A percentile compares a stretch with the other conserved stretches of the same genome.
Conservation (phyloP, 2,329 filamentous ascomycete species). For the Esteya vermicola region DNA sequence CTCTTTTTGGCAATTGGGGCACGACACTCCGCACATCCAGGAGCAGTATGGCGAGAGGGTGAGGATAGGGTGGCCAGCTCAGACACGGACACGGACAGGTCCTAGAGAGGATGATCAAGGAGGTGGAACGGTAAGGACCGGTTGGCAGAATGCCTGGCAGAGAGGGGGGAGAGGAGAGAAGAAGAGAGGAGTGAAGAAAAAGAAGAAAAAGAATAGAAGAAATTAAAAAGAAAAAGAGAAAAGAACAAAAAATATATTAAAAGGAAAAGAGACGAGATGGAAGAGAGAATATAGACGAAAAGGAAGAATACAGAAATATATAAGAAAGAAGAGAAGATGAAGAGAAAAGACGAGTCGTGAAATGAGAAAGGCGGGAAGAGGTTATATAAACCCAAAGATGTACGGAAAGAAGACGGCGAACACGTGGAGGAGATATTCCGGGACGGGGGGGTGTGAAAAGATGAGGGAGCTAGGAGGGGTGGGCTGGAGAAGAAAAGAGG, state of each 20-base stretch:
- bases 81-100: neutral
- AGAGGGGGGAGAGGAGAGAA: neutral
- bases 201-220: neutral
- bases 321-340: neutral
- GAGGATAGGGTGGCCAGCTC: too few relatives aligned
- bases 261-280: neutral
- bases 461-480: too few relatives aligned
- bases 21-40: neutral
- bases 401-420: too few relatives aligned
- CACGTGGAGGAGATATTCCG: too few relatives aligned
- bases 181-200: neutral
- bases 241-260: neutral
- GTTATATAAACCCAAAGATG: too few relatives aligned
- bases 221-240: too few relatives aligned
- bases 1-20: conserved; percentile 7
- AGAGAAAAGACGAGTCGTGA: neutral
- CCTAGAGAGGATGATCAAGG: too few relatives aligned
- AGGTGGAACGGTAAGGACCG: too few relatives aligned
- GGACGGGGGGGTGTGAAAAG: too few relatives aligned
- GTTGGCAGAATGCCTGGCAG: neutral
- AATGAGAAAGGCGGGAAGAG: too few relatives aligned
- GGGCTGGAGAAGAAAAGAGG: too few relatives aligned
- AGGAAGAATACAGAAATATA: neutral
- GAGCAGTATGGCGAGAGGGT: neutral
- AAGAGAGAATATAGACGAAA: neutral